These are phyloP conservation scores for Colletotrichum falcatum DNA, from an alignment of 2,329 filamentous ascomycete genomes.

Conservation along the genomic window DNA sequence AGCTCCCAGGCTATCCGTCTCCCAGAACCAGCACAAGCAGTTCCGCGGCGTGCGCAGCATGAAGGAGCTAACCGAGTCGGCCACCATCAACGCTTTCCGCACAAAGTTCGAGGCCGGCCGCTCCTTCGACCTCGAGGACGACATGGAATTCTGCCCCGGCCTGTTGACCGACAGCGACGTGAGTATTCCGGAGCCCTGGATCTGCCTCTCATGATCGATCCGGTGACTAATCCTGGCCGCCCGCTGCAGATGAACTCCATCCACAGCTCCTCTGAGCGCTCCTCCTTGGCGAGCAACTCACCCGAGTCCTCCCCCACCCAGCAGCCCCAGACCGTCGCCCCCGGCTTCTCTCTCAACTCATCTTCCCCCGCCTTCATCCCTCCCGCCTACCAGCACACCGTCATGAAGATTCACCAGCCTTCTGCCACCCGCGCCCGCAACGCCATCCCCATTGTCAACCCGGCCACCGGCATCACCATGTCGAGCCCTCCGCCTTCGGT, in stretches of 20 bases:
- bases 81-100: conserved; percentile 81
- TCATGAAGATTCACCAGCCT: conserved; percentile 89
- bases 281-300: conserved; percentile 93
- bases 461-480: conserved; percentile 87
- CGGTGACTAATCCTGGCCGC: conserved; percentile 47
- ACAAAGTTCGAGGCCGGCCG: conserved; percentile 90
- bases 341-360: conserved; percentile 80
- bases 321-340: conserved; percentile 82
- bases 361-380: conserved; percentile 75
- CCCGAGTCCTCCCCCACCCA: conserved; percentile 92
- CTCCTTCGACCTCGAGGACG: conserved; percentile 95
- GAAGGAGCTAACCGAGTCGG: conserved; percentile 86
- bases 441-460: conserved; percentile 98
- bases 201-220: conserved; percentile 10
- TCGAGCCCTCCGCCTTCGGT: conserved; percentile 86
- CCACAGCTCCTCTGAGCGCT: conserved; percentile 92
- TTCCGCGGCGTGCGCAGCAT: conserved; percentile 87
- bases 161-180: conserved; percentile 95
- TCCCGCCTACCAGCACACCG: conserved; percentile 72
- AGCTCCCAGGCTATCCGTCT: conserved; percentile 81
- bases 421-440: conserved; percentile 90
- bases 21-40: conserved; percentile 88
- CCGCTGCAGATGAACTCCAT: conserved; percentile 83
- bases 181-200: conserved; percentile 55
- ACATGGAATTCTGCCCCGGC: conserved; percentile 94